Percentiles rank a stretch among this genome's conserved stretches.
phyloP scores from a whole-genome alignment of 2,329 filamentous ascomycete genomes.

The Trichoderma oligosporum region DNA sequence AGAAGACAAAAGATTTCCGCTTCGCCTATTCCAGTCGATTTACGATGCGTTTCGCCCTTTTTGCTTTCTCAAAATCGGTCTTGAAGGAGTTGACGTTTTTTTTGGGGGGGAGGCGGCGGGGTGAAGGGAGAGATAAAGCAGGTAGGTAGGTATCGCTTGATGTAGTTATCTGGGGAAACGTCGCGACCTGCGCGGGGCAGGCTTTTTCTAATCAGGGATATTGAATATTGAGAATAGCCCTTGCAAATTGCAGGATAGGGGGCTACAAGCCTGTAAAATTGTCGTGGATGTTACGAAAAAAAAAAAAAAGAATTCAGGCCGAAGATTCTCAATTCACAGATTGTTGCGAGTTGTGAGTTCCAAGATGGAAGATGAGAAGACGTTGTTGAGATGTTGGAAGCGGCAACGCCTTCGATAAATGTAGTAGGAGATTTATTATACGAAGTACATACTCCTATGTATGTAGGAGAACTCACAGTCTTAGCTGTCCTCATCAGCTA shows the following conservation, averaged over 20 bases:
- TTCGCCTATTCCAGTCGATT: background rate
- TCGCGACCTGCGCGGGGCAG: constrained; percentile 14
- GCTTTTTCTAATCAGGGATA: background rate
- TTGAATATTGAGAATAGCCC: background rate
- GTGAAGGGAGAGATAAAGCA: constrained; percentile 1
- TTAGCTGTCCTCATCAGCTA: too few relatives aligned
- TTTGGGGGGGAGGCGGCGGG: background rate
- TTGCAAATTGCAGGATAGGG: background rate
- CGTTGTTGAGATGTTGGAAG: too few relatives aligned
- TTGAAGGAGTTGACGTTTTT: background rate
- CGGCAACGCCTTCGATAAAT: too few relatives aligned
- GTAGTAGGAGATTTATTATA: too few relatives aligned
- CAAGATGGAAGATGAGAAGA: too few relatives aligned
- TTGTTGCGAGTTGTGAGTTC: too few relatives aligned
- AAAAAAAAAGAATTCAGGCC: too few relatives aligned
- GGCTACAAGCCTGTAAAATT: background rate
- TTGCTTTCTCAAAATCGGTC: background rate
- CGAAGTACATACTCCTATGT: too few relatives aligned
- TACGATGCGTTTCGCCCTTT: background rate
- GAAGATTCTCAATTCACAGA: background rate
- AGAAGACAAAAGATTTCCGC: background rate
- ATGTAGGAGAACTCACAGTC: too few relatives aligned
- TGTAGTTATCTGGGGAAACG: background rate
- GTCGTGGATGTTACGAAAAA: background rate
- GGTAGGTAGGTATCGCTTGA: background rate